These are phyloP conservation scores for Aspergillus ustus DNA, from an alignment of 2,329 filamentous ascomycete genomes.

Conservation along the genomic window DNA sequence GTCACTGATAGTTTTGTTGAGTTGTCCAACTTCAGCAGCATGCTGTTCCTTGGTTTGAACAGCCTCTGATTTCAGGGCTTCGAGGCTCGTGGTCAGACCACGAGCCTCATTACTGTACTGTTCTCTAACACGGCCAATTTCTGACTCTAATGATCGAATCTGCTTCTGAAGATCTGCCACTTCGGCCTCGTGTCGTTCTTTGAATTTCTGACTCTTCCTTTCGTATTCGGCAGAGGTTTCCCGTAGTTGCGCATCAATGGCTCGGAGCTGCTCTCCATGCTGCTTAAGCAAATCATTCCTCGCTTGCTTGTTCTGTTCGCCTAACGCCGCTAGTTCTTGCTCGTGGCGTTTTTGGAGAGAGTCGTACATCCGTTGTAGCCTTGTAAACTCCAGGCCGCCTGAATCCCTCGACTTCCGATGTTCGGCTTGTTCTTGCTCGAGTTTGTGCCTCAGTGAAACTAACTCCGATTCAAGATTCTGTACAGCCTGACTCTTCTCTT, in stretches of 20 bases:
- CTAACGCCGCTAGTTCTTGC: conserved; percentile 62
- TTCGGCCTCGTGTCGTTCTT: conserved; percentile 61
- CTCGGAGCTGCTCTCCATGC: conserved; percentile 52
- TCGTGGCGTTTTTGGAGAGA: conserved; percentile 72
- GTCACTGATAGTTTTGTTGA: conserved; percentile 63
- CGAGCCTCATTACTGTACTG: conserved; percentile 60
- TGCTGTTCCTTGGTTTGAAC: conserved; percentile 62
- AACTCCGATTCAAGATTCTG: conserved; percentile 62
- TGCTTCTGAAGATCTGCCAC: conserved; percentile 66
- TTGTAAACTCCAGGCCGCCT: conserved; percentile 57
- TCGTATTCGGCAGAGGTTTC: conserved; percentile 48
- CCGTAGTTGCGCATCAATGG: conserved; percentile 54
- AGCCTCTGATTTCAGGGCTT: conserved; percentile 57
- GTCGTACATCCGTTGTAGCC: conserved; percentile 71
- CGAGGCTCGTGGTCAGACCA: conserved; percentile 62
- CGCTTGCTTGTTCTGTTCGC: conserved; percentile 52
- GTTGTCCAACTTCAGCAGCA: conserved; percentile 64
- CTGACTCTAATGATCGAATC: conserved; percentile 62
- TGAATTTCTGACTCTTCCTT: conserved; percentile 41
- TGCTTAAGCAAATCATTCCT: conserved; percentile 49
- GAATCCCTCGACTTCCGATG: conserved; percentile 69
- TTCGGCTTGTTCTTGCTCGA: conserved; percentile 74
- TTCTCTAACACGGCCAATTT: conserved; percentile 54
- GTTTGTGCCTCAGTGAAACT: conserved; percentile 58
- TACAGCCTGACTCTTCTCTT: conserved; percentile 69